These are phyloP conservation scores for Acephala macrosclerotiorum DNA, from an alignment of 2,329 filamentous ascomycete species.

Conservation along the genomic window DNA sequence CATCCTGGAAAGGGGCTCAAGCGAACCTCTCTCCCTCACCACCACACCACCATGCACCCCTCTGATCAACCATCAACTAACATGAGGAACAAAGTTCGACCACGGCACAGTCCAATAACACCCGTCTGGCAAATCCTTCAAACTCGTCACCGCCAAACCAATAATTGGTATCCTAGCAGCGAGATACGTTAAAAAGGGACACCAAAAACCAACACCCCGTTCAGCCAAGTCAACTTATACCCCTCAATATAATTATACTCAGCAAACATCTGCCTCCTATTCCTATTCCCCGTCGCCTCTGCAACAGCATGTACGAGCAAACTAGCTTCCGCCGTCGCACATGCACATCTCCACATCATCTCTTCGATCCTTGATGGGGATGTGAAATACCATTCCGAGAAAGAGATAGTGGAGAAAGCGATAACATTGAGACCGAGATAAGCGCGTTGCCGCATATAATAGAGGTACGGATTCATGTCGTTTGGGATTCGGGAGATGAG, in stretches of 20 bases:
- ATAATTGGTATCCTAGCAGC: neutral
- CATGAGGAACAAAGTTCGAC: slow-evolving; percentile 4
- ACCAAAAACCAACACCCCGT: neutral
- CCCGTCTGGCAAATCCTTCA: slow-evolving; percentile 2
- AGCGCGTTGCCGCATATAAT: neutral
- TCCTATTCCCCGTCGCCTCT: neutral
- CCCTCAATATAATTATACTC: slow-evolving; percentile 8
- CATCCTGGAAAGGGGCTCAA: neutral
- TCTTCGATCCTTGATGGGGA: neutral
- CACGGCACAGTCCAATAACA: slow-evolving; percentile 8
- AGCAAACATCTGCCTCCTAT: neutral
- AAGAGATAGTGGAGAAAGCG: slow-evolving; percentile 4
- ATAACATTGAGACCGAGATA: slow-evolving; percentile 6
- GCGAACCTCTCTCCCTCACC: neutral
- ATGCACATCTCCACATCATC: neutral
- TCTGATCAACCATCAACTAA: neutral
- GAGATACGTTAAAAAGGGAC: neutral
- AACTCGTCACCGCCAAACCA: slow-evolving; percentile 1
- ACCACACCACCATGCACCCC: neutral
- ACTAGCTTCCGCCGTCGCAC: neutral
- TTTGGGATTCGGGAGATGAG: neutral
- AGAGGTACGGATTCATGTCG: slow-evolving; percentile 1
- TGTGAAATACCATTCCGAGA: neutral
- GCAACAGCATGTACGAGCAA: slow-evolving; percentile 1
- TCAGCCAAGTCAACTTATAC: neutral